Percentiles rank a stretch among this genome's conserved stretches.
Conservation (phyloP, 2,329 filamentous ascomycete genomes). For the Mariannaea elegans region DNA sequence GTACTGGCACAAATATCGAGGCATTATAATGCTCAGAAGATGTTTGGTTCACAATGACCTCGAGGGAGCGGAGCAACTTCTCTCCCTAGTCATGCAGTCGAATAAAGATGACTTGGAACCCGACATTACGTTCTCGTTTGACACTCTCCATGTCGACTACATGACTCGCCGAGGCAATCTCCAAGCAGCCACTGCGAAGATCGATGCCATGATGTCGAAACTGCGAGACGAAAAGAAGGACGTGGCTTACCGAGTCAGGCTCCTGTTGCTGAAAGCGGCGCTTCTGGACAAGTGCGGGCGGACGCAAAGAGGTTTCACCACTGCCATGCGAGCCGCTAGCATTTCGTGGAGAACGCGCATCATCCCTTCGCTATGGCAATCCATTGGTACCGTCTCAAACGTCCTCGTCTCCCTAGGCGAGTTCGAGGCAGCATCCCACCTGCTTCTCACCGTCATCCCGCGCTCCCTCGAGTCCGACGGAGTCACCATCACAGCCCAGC, state of each 20-base stretch:
- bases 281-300: constrained; percentile 75
- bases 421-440: constrained; percentile 70
- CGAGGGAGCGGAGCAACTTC: constrained; percentile 58
- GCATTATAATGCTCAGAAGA: constrained; percentile 70
- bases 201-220: constrained; percentile 55
- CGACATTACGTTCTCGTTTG: constrained; percentile 60
- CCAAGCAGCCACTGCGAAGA: constrained; percentile 56
- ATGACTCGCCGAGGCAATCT: constrained; percentile 59
- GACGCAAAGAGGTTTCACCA: constrained; percentile 78
- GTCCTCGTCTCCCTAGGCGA: constrained; percentile 77
- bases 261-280: constrained; percentile 77
- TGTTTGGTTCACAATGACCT: constrained; percentile 67
- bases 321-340: constrained; percentile 78
- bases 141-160: constrained; percentile 62
- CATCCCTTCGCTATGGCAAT: constrained; percentile 76
- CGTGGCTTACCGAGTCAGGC: constrained; percentile 72
- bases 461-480: constrained; percentile 78
- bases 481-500: constrained; percentile 66
- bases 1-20: constrained; percentile 73
- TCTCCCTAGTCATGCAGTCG: constrained; percentile 63
- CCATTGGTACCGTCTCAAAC: constrained; percentile 71
- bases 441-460: constrained; percentile 77
- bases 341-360: constrained; percentile 76
- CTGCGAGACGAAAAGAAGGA: constrained; percentile 58
- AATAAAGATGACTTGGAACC: constrained; percentile 61